These are phyloP conservation scores for Fragaria iinumae DNA, from an alignment of 306 rosid species.

Conservation along the genomic window DNA sequence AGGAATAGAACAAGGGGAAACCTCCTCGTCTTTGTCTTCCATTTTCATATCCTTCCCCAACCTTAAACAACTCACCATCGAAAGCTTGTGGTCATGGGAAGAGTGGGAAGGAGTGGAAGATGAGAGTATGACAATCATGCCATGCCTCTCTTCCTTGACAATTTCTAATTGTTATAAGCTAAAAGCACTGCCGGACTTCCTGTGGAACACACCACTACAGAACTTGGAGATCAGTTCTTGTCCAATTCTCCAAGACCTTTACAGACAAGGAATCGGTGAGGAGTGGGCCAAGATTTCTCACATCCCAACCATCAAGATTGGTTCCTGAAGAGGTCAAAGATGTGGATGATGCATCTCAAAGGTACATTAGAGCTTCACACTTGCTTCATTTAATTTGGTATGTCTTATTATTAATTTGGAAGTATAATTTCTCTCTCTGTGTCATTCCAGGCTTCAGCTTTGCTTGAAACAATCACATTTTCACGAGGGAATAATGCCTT, in stretches of 20 bases:
- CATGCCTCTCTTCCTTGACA: background rate
- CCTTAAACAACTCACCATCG: background rate
- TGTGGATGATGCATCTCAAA: too few species aligned
- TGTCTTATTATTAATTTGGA: background rate
- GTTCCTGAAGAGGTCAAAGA: too few species aligned
- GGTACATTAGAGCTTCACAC: background rate
- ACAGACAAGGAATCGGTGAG: too few species aligned
- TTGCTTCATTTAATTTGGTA: background rate
- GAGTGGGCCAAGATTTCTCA: too few species aligned
- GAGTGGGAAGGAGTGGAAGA: background rate
- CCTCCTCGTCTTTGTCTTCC: background rate
- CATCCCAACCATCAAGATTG: too few species aligned
- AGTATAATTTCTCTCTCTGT: too few species aligned
- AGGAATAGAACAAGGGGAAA: background rate
- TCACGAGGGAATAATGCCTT: background rate
- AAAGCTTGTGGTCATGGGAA: accelerated
- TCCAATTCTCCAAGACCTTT: too few species aligned
- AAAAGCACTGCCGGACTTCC: conserved; percentile 16
- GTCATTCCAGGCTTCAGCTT: background rate
- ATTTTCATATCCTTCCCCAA: background rate
- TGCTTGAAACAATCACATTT: background rate
- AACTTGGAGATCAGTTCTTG: too few species aligned
- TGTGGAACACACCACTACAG: conserved; percentile 1
- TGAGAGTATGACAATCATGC: conserved; percentile 11
- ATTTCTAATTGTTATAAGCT: accelerated